Evolutionary conservation across 176 grass and related monocot species (phyloP).

Genomic region (Eragrostis nindensis): DNA sequence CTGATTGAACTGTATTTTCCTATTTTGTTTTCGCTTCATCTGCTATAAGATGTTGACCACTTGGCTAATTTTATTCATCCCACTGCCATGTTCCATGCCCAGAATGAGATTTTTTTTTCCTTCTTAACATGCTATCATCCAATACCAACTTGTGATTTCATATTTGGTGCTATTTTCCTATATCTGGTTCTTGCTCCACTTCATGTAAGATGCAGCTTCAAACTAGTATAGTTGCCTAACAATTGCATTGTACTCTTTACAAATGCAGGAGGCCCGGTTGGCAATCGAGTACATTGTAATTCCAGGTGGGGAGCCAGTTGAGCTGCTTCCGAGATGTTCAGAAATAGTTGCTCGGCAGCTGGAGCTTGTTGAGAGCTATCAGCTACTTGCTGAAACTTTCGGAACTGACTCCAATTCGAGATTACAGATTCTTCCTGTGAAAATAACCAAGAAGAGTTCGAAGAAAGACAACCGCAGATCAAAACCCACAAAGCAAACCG

Average conservation of each 20-base stretch:
- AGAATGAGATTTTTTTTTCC: neutral
- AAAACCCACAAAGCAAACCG: constrained; percentile 46
- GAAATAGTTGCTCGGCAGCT: constrained; percentile 94
- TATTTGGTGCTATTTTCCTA: neutral
- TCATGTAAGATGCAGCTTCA: constrained; percentile 19
- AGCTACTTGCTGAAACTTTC: constrained; percentile 86
- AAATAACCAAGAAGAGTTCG: constrained; percentile 67
- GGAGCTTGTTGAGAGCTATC: constrained; percentile 96
- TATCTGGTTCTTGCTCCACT: constrained; percentile 7
- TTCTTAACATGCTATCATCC: neutral
- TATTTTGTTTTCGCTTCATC: constrained; percentile 6
- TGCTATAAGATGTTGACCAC: constrained; percentile 3
- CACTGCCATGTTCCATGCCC: neutral
- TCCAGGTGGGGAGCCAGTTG: constrained; percentile 85
- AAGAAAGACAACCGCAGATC: constrained; percentile 19
- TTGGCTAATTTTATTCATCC: neutral
- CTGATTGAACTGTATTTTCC: constrained; percentile 1
- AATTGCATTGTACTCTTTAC: neutral
- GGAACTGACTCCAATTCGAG: constrained; percentile 85
- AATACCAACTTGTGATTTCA: neutral
- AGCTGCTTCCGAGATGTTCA: constrained; percentile 94
- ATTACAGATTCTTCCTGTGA: constrained; percentile 95
- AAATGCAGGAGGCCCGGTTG: constrained; percentile 75
- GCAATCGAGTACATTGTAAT: constrained; percentile 98
- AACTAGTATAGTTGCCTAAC: constrained; percentile 23